phyloP scores from a whole-genome alignment of 108 stramenopile species.

The Phaeodactylum tricornutum region DNA sequence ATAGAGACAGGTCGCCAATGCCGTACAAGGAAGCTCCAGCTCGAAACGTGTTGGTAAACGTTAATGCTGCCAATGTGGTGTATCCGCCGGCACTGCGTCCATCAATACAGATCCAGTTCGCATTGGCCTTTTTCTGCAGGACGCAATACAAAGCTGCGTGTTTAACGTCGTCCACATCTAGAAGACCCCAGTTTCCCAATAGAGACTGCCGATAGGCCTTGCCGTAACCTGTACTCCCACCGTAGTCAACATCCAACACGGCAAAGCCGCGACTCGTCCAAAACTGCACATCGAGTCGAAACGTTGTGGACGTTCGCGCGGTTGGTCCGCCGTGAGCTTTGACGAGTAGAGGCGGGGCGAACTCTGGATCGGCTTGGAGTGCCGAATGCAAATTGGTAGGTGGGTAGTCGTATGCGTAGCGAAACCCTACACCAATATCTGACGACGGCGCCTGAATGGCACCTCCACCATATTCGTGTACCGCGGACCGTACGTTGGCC shows the following conservation, averaged over 20 bases:
- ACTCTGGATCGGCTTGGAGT: slow-evolving; percentile 18
- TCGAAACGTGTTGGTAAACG: slow-evolving; percentile 50
- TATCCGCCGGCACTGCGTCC: slow-evolving; percentile 81
- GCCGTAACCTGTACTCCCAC: slow-evolving; percentile 74
- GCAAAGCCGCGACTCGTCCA: slow-evolving; percentile 81
- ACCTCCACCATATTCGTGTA: slow-evolving; percentile 78
- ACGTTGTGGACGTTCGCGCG: slow-evolving; percentile 49
- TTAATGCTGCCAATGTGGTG: slow-evolving; percentile 67
- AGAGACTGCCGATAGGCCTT: slow-evolving; percentile 56
- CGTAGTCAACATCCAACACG: slow-evolving; percentile 79
- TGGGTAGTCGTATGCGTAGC: slow-evolving; percentile 61
- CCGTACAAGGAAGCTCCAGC: slow-evolving; percentile 73
- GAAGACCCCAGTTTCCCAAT: slow-evolving; percentile 58
- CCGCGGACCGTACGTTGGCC: slow-evolving; percentile 56
- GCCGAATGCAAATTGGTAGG: slow-evolving; percentile 56
- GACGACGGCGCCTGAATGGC: slow-evolving; percentile 54
- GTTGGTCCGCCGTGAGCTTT: slow-evolving; percentile 84
- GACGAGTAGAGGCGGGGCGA: slow-evolving; percentile 60
- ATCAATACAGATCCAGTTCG: slow-evolving; percentile 63
- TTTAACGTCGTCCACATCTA: slow-evolving; percentile 75
- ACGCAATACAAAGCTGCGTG: slow-evolving; percentile 55
- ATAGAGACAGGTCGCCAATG: slow-evolving; percentile 51
- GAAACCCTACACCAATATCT: slow-evolving; percentile 9
- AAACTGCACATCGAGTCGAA: slow-evolving; percentile 62
- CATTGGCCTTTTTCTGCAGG: slow-evolving; percentile 43